Conservation (phyloP, 176 grass and related monocot species). For the Otatea glauca region DNA sequence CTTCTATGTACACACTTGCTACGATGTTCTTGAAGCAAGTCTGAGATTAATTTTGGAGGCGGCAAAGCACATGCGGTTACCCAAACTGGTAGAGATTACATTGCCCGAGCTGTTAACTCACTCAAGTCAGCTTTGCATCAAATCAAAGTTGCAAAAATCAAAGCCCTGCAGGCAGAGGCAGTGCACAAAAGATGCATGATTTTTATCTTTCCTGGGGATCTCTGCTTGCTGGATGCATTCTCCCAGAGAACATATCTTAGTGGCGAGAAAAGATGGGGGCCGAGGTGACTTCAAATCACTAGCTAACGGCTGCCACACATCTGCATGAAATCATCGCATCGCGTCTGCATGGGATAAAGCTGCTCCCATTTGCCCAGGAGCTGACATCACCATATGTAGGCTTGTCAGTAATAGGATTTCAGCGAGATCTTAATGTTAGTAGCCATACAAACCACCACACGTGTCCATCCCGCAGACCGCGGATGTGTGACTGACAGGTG, state of each 20-base stretch:
- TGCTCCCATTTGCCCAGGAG: conserved; percentile 30
- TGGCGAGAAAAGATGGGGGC: conserved; percentile 38
- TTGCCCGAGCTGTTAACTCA: conserved; percentile 51
- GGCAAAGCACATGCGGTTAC: background rate
- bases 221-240: conserved; percentile 38
- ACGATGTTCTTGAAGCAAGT: background rate
- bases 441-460: background rate
- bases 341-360: conserved; percentile 53
- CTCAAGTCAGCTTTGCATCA: conserved; percentile 39
- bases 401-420: conserved; percentile 46
- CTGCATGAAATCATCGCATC: conserved; percentile 51
- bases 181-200: conserved; percentile 46
- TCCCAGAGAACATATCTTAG: conserved; percentile 59
- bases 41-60: no score
- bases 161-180: conserved; percentile 28
- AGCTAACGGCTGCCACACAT: conserved; percentile 46
- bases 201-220: conserved; percentile 51
- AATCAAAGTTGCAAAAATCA: conserved; percentile 29
- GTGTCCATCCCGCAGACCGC: background rate
- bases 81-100: conserved; percentile 43
- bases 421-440: conserved; percentile 32
- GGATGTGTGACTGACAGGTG: background rate
- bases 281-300: conserved; percentile 48
- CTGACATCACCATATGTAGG: conserved; percentile 59
- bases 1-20: background rate